phyloP scores from a whole-genome alignment of 2,329 filamentous ascomycete genomes.

The Monosporascus sp. region DNA sequence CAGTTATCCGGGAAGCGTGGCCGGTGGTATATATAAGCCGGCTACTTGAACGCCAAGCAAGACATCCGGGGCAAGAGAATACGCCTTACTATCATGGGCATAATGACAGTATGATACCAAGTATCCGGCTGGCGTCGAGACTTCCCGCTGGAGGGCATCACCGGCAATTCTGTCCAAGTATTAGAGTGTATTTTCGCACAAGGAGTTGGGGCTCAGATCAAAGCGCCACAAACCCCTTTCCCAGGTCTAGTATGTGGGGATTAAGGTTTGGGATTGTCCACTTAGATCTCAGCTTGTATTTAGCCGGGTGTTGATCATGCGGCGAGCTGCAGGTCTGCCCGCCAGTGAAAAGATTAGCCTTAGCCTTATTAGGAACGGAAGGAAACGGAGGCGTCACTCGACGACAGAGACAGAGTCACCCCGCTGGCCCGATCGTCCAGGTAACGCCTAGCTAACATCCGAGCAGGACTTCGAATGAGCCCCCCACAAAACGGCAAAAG shows the following conservation, averaged over 20 bases:
- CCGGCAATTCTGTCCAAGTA: too few species aligned
- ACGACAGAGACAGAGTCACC: not conserved
- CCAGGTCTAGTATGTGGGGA: too few species aligned
- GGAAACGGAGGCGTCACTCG: not conserved
- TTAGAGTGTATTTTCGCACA: too few species aligned
- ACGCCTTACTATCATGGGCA: not conserved
- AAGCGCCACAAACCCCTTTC: too few species aligned
- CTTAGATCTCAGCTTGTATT: not conserved
- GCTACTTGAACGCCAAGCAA: not conserved
- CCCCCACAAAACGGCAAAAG: too few species aligned
- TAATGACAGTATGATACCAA: not conserved
- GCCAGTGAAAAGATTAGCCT: not conserved
- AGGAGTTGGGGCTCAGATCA: too few species aligned
- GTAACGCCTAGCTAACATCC: too few species aligned
- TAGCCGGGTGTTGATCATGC: not conserved
- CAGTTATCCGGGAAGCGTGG: not conserved
- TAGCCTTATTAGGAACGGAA: not conserved
- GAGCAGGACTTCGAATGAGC: not conserved
- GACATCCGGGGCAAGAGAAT: not conserved
- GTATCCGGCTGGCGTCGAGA: not conserved
- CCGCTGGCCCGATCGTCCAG: not conserved
- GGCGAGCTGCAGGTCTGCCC: not conserved
- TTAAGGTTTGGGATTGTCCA: not conserved
- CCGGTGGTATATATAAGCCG: not conserved
- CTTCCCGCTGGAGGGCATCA: not conserved